phyloP scores from a whole-genome alignment of 805 yeast species.

The Myxozyma monticola region DNA sequence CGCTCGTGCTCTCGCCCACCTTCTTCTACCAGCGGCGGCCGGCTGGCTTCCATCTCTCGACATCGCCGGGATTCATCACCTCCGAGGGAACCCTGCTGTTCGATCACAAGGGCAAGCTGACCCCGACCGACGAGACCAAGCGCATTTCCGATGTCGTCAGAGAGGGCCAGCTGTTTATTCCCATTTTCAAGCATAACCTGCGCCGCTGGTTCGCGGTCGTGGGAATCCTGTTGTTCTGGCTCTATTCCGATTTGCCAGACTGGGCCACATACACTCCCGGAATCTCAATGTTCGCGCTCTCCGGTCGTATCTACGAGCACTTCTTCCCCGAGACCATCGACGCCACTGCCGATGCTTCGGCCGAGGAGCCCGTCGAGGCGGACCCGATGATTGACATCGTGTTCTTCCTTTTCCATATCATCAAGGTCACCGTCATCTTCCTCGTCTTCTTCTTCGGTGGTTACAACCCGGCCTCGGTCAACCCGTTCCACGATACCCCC shows the following conservation, averaged over 20 bases:
- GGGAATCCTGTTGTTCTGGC: conserved; percentile 59
- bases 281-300: conserved; percentile 66
- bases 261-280: conserved; percentile 91
- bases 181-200: conserved; percentile 59
- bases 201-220: conserved; percentile 34
- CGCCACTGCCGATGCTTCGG: conserved; percentile 46
- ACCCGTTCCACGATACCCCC: conserved; percentile 33
- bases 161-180: conserved; percentile 89
- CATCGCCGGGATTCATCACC: conserved; percentile 78
- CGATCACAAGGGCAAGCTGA: conserved; percentile 44
- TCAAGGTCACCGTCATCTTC: conserved; percentile 61
- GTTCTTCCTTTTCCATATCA: conserved; percentile 70
- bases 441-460: conserved; percentile 65
- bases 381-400: conserved; percentile 34
- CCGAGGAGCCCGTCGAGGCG: conserved; percentile 3
- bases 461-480: conserved; percentile 67
- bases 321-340: conserved; percentile 43
- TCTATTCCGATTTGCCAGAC: conserved; percentile 92
- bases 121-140: conserved; percentile 50
- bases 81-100: conserved; percentile 79
- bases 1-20: conserved; percentile 77
- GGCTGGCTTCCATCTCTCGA: conserved; percentile 58
- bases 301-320: conserved; percentile 41
- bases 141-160: conserved; percentile 61
- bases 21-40: conserved; percentile 70